Evolutionary conservation across 2,329 filamentous ascomycete species (phyloP).

Genomic region (Botrytis galanthina): DNA sequence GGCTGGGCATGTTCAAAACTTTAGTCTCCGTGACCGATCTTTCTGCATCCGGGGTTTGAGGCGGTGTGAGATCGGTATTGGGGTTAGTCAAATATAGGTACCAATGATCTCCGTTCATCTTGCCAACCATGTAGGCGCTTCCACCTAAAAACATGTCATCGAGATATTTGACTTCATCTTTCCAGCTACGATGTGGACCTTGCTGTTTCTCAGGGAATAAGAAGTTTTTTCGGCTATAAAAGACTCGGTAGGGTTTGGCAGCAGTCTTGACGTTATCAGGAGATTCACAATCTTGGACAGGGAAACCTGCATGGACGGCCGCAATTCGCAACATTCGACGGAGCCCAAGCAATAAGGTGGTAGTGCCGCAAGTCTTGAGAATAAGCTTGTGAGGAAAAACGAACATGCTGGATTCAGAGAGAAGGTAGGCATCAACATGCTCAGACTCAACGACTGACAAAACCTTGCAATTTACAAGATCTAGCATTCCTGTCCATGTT

Average conservation of each 20-base stretch:
- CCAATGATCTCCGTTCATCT: constrained; percentile 99
- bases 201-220: constrained; percentile 92
- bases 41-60: constrained; percentile 66
- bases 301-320: constrained; percentile 82
- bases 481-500: constrained; percentile 94
- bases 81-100: constrained; percentile 96
- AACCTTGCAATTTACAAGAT: constrained; percentile 98
- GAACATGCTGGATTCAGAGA: constrained; percentile 99
- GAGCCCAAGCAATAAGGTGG: constrained; percentile 84
- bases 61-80: constrained; percentile 74
- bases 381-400: constrained; percentile 99
- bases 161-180: constrained; percentile 88
- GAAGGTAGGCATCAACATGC: constrained; percentile 90
- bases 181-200: constrained; percentile 95
- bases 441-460: constrained; percentile 91
- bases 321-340: constrained; percentile 92
- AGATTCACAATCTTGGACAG: constrained; percentile 68
- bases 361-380: constrained; percentile 96
- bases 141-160: constrained; percentile 89
- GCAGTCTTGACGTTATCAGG: constrained; percentile 67
- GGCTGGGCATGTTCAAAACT: constrained; percentile 38
- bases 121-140: constrained; percentile 98
- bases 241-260: constrained; percentile 90
- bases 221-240: constrained; percentile 99
- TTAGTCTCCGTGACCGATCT: constrained; percentile 40